Percentiles rank a stretch among this genome's conserved stretches.
Evolutionary conservation across 352 stramenopile genomes (phyloP).

Genomic region (Blastocystis sp.): DNA sequence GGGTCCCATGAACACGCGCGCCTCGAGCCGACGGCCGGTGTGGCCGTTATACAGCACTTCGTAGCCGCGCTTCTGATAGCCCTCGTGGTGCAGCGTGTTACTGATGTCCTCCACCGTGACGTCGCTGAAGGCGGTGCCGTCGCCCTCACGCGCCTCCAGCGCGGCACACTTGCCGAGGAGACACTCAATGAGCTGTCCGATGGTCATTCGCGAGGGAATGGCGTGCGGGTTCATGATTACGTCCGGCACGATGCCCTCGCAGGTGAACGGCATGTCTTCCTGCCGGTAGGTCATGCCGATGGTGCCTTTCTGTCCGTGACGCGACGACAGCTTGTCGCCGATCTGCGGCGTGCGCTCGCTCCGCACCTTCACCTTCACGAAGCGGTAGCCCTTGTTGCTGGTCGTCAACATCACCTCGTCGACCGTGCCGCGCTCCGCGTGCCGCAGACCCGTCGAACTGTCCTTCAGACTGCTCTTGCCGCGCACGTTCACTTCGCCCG

Average conservation of each 20-base stretch:
- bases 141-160: constrained; percentile 87
- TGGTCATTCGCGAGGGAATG: constrained; percentile 99
- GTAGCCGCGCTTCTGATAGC: constrained; percentile 96
- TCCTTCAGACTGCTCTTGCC: constrained; percentile 79
- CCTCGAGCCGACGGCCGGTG: constrained; percentile 83
- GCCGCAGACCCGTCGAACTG: constrained; percentile 85
- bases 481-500: constrained; percentile 63
- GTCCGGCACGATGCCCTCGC: constrained; percentile 94
- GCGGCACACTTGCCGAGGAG: constrained; percentile 92
- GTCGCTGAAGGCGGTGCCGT: constrained; percentile 96
- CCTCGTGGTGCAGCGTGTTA: constrained; percentile 79
- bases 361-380: constrained; percentile 82
- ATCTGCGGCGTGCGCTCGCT: constrained; percentile 96
- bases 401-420: constrained; percentile 97
- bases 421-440: constrained; percentile 95
- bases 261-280: constrained; percentile 99
- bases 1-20: constrained; percentile 94
- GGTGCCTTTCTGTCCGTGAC: constrained; percentile 85
- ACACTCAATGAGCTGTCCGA: constrained; percentile 98
- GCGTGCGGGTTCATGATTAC: constrained; percentile 99
- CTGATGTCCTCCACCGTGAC: constrained; percentile 93
- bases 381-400: constrained; percentile 87
- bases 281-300: constrained; percentile 98
- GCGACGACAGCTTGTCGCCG: constrained; percentile 89
- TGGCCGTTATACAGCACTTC: constrained; percentile 98